Base-by-base conservation (phyloP, 2,329 filamentous ascomycete genomes). In the Beauveria brongniartii region DNA sequence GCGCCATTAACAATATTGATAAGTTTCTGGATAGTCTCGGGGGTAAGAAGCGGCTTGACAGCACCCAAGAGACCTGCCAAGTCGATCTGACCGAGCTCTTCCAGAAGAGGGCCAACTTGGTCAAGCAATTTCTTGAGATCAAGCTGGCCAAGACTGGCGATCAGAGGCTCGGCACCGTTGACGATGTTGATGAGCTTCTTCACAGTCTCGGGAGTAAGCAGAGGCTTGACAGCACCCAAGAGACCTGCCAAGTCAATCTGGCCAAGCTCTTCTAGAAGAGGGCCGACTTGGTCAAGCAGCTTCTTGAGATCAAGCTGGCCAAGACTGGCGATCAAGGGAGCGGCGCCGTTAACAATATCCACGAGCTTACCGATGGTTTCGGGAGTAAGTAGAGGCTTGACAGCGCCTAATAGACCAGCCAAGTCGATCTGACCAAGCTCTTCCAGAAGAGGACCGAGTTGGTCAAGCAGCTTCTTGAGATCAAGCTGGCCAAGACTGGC, bases 351-450 rank as follows among this genome's bases (percentile, higher is more conserved):
- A 3, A 71, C 63, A 0, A 72, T 63, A 5, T 70, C 70, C 10
- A 75, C 64, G 12, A 74, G 63, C 7, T 71, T 68, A 1, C 70
- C 64, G 20, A 73, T 64, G 0, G 68, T 69, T 0, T 73, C 67
- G 20, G 66, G 66, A 1, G 69, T 73, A 1, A 74, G 68, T 0
- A 74, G 61, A 1, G 72, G 72, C 10, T 64, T 61, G 0, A 74
- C 47, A 2, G 71, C 63, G 0, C 66, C 61, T 0, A 74, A 26
- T 0, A 74, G 58, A 1, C 68, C 67, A 3, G 67, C 53, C 0
- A 74, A 62, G 37, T 74, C 69, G 16, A 74, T 63, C 59, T 73
- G 70, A 63, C 69, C 64, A 2, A 70, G 48, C 18, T 55, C 58
- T 28, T 67, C 62, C 22, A 70, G 57, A 16, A 67, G 59, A 10